Base-by-base conservation (phyloP, 116 monocot species). In the Dioscorea cayenensis region DNA sequence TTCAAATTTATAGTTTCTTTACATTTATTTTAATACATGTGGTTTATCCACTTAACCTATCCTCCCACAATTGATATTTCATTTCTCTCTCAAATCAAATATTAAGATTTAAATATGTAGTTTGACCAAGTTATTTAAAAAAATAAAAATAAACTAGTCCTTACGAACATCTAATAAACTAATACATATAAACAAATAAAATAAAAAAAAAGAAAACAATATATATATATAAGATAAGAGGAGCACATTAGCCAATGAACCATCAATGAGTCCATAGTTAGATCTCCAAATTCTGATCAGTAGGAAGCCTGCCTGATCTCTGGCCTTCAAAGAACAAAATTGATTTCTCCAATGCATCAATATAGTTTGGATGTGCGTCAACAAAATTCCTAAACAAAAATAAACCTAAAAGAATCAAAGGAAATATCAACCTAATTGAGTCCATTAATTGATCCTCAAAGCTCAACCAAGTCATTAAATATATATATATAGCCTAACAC, bases 291-390 rank as follows among this genome's bases (percentile, higher is more conserved):
- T 82, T 21, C 13, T 82, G 82, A 36, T 72, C 66, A 20, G 74
- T 7, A 0, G 82, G 82, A 14, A 82, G 82, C 35, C 51, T 70
- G 0, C 82, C 82, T 14, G 82, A 82, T 50, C 82, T 65, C 66
- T 82, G 82, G 11, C 82, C 82, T 48, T 78, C 71, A 66, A 82
- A 82, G 71, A 78, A 82, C 49, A 82, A 32, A 10, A 82, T 74
- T 3, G 82, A 75, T 51, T 82, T 82, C 19, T 36, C 70, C 28
- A 82, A 60, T 14, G 82, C 82, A 62, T 82, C 82, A 3, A 5
- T 13, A 58, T 82, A 82, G 36, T 82, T 64, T 1, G 52, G 52
- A 55, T 55, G 52, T 55, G 18, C 52, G 18, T 55, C 18, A 19
- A 55, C 52, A 55, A 2, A 55, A 55, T 9, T 17, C 52, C 52